Evolutionary conservation across 2,329 filamentous ascomycete species (phyloP).

Genomic region (Chrysosporium keratinophilum): DNA sequence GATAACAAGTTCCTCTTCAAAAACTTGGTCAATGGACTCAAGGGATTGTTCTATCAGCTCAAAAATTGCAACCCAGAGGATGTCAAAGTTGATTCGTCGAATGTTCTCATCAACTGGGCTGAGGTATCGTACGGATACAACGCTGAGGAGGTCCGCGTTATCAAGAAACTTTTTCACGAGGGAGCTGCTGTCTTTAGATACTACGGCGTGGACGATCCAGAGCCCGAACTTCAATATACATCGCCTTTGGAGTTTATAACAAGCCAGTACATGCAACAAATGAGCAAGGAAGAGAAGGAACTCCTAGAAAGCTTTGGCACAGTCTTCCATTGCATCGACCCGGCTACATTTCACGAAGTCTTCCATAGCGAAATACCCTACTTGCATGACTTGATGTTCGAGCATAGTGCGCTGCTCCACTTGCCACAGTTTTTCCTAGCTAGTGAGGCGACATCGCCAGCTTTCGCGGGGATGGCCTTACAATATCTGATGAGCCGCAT

Average conservation of each 20-base stretch:
- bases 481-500: constrained; percentile 97
- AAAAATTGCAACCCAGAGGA: constrained; percentile 71
- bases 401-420: constrained; percentile 86
- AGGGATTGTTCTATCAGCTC: constrained; percentile 92
- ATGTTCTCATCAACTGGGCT: constrained; percentile 80
- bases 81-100: constrained; percentile 60
- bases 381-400: constrained; percentile 95
- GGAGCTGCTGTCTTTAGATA: constrained; percentile 95
- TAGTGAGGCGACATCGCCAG: constrained; percentile 95
- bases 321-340: constrained; percentile 96
- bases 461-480: constrained; percentile 95
- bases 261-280: constrained; percentile 89
- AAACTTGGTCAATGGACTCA: constrained; percentile 88
- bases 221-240: constrained; percentile 60
- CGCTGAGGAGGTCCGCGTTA: constrained; percentile 90
- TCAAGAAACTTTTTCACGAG: constrained; percentile 95
- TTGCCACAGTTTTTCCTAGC: constrained; percentile 97
- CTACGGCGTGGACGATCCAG: constrained; percentile 77
- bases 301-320: constrained; percentile 94
- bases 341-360: constrained; percentile 95
- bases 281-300: constrained; percentile 93
- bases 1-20: constrained; percentile 99
- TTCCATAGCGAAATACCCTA: constrained; percentile 96
- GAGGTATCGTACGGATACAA: constrained; percentile 95
- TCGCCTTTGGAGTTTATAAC: constrained; percentile 86